Evolutionary conservation across 768 basidiomycete genomes (phyloP).

Genomic region (Symmetrospora coprosmae): DNA sequence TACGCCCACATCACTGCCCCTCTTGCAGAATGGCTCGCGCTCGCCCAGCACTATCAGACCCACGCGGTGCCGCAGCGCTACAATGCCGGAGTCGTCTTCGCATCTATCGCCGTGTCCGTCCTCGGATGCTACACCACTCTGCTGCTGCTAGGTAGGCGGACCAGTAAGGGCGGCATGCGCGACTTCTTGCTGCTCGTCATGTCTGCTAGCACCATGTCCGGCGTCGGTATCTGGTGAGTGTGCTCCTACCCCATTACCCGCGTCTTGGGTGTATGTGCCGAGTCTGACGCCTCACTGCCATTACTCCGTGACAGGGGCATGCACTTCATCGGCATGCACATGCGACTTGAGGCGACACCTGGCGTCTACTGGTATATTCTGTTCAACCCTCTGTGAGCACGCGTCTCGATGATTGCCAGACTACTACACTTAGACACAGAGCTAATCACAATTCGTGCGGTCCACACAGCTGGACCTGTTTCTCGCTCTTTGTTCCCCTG

Average conservation of each 20-base stretch:
- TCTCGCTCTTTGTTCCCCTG: conserved; percentile 38
- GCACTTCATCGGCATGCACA: conserved; percentile 37
- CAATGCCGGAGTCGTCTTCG: conserved; percentile 35
- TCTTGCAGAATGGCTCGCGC: conserved; percentile 31
- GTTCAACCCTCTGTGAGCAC: conserved; percentile 26
- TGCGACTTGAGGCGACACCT: conserved; percentile 29
- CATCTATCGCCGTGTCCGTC: conserved; percentile 38
- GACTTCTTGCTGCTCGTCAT: conserved; percentile 30
- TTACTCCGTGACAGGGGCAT: conserved; percentile 31
- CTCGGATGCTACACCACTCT: conserved; percentile 38
- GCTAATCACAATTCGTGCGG: conserved; percentile 5
- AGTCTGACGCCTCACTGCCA: neutral
- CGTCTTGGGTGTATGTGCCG: no score
- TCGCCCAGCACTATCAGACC: conserved; percentile 33
- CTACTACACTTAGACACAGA: neutral
- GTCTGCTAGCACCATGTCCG: conserved; percentile 35
- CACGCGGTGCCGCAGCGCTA: conserved; percentile 34
- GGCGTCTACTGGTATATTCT: conserved; percentile 34
- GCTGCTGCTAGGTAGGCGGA: conserved; percentile 35
- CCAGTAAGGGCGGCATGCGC: conserved; percentile 32
- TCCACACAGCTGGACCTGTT: conserved; percentile 37
- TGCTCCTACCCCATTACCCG: no score
- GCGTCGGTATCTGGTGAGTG: conserved; percentile 34
- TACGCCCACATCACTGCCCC: neutral
- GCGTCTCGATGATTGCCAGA: neutral